Base-by-base conservation (phyloP, 1,139 yeast species). In the Geotrichum klebahnii region DNA sequence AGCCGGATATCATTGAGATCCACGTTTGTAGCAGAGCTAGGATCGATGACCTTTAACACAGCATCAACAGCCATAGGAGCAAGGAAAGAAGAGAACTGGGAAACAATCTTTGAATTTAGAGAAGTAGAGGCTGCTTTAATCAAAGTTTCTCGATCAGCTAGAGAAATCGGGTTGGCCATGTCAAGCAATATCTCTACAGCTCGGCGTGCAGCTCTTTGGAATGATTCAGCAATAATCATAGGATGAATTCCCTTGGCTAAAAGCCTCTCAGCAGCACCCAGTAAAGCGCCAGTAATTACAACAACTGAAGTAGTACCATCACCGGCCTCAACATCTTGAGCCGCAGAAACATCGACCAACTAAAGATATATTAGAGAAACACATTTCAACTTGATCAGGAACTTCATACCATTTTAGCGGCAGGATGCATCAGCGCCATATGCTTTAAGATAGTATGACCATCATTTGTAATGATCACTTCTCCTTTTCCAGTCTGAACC, bases 271-370 rank as follows among this genome's bases (percentile, higher is more conserved):
- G 97, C 96, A 22, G 98, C 98, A 32, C 92, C 95, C 51, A 92
- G 75, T 49, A 92, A 73, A 5, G 97, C 92, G 28, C 99, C 98
- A 3, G 97, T 88, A 58, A 92, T 76, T 54, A 92, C 92, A 33
- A 95, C 98, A 34, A 92, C 98, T 1, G 97, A 83, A 0, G 99
- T 92, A 39, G 99, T 92, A 58, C 99, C 99, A 67, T 92, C 99
- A 52, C 99, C 99, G 19, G 98, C 97, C 67, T 90, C 99, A 32
- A 90, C 84, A 63, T 92, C 98, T 70, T 92, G 98, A 1, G 98
- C 97, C 44, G 92, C 96, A 56, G 96, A 84, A 26, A 94, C 88
- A 66, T 94, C 98, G 45, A 92, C 98, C 61, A 92, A 78, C 45
- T 42, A 23, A 22, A 10, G 8, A 23, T 22, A 14, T 9, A 23